Evolutionary conservation across 2,329 filamentous ascomycete genomes (phyloP).

Genomic region (Hortaea werneckii): DNA sequence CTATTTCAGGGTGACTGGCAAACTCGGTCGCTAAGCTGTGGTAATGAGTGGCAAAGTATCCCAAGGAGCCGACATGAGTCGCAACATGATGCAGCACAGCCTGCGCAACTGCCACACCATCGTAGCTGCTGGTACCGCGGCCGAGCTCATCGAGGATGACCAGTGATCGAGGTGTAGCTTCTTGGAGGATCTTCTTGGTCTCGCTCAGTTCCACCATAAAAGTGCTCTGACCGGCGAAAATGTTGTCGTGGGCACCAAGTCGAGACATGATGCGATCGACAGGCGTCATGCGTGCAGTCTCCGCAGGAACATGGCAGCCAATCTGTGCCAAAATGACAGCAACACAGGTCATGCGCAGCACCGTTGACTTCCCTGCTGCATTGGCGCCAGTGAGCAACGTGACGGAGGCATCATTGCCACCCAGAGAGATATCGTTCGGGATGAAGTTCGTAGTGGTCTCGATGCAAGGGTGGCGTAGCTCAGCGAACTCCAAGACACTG

Average conservation of each 20-base stretch:
- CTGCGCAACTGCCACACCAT: conserved; percentile 92
- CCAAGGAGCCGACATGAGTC: conserved; percentile 82
- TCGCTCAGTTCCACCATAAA: conserved; percentile 97
- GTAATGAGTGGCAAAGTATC: conserved; percentile 97
- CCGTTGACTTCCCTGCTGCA: conserved; percentile 91
- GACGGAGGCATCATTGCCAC: conserved; percentile 72
- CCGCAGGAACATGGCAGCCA: conserved; percentile 81
- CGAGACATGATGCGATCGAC: conserved; percentile 98
- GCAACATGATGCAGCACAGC: conserved; percentile 95
- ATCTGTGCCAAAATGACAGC: conserved; percentile 97
- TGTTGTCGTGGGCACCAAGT: conserved; percentile 95
- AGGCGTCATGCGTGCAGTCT: conserved; percentile 72
- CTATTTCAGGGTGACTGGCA: conserved; percentile 75
- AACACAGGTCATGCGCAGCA: conserved; percentile 91
- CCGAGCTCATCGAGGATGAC: conserved; percentile 96
- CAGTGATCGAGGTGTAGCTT: conserved; percentile 85
- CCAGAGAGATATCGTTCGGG: conserved; percentile 83
- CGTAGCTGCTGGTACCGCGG: conserved; percentile 87
- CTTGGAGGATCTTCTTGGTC: conserved; percentile 93
- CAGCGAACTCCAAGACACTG: conserved; percentile 78
- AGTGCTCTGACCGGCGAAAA: conserved; percentile 93
- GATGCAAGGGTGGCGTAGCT: conserved; percentile 93
- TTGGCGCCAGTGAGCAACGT: conserved; percentile 91
- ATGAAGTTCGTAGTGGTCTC: conserved; percentile 86
- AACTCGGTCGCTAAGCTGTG: conserved; percentile 91